These are phyloP conservation scores for Ogataea haglerorum DNA, from an alignment of 805 yeast genomes.

Conservation along the genomic window DNA sequence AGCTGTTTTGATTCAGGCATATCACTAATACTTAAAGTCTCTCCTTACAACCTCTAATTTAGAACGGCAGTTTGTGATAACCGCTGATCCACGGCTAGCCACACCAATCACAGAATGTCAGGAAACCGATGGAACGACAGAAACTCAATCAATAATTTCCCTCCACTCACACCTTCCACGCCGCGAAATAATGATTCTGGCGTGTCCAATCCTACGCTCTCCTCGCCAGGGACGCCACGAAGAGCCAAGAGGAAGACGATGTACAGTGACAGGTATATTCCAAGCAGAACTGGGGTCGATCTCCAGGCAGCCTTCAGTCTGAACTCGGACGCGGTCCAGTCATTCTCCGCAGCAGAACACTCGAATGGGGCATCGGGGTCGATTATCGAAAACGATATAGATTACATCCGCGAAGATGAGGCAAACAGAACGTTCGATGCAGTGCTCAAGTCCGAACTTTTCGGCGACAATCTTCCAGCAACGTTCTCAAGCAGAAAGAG, in stretches of 20 bases:
- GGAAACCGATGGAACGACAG: conserved; percentile 8
- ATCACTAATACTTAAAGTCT: background rate
- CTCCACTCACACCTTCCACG: conserved; percentile 20
- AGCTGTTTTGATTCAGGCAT: conserved; percentile 1
- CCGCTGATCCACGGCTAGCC: background rate
- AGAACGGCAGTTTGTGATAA: background rate
- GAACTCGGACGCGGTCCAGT: conserved; percentile 21
- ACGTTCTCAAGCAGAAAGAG: conserved; percentile 17
- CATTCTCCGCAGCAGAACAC: conserved; percentile 8
- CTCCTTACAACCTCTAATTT: background rate
- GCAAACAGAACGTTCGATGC: conserved; percentile 86
- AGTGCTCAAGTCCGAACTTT: conserved; percentile 81
- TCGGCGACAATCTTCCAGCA: conserved; percentile 78
- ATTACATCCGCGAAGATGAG: conserved; percentile 66
- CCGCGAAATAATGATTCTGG: conserved; percentile 16
- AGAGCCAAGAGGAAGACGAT: conserved; percentile 43
- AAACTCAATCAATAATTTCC: conserved; percentile 11
- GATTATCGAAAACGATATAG: conserved; percentile 55
- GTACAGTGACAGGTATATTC: conserved; percentile 85
- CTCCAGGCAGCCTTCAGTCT: conserved; percentile 79
- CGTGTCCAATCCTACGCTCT: conserved; percentile 16
- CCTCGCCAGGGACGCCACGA: conserved; percentile 47
- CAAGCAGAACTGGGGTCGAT: conserved; percentile 81
- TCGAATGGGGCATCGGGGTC: conserved; percentile 13
- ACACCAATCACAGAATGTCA: background rate